Percentiles rank a stretch among this genome's conserved stretches.
Evolutionary conservation across 371 early-diverging fungal genomes (phyloP).

Genomic region (Mortierella polycephala): DNA sequence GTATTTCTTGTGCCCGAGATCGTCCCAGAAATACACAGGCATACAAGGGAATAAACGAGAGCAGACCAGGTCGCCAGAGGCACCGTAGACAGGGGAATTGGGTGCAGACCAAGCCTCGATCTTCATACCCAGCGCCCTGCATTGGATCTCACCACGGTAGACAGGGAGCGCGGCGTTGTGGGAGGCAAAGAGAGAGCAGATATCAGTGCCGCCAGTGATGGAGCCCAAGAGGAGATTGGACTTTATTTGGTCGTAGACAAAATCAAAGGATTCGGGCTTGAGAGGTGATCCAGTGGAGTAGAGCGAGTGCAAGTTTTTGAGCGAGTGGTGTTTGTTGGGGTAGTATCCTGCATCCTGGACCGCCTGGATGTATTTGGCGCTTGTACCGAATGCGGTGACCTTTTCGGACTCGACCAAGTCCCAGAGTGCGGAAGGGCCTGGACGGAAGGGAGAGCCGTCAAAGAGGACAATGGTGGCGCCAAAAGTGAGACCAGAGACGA

Average conservation of each 20-base stretch:
- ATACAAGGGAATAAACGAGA: constrained; percentile 94
- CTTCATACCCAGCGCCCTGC: constrained; percentile 92
- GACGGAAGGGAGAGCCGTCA: constrained; percentile 96
- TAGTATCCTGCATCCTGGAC: constrained; percentile 78
- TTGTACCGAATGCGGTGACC: constrained; percentile 93
- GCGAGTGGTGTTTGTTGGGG: constrained; percentile 59
- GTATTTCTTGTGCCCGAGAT: constrained; percentile 79
- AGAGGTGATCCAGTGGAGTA: constrained; percentile 97
- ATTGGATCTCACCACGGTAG: constrained; percentile 95
- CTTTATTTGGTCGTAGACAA: constrained; percentile 87
- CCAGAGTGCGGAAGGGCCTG: constrained; percentile 82
- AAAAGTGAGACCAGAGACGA: constrained; percentile 81
- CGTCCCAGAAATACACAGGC: constrained; percentile 96
- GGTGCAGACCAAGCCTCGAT: constrained; percentile 89
- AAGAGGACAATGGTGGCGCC: constrained; percentile 89
- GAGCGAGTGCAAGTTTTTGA: constrained; percentile 78
- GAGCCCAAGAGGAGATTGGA: constrained; percentile 86
- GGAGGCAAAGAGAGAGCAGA: constrained; percentile 94
- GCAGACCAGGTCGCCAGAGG: constrained; percentile 93
- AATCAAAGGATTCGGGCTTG: constrained; percentile 91
- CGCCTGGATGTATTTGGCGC: constrained; percentile 95
- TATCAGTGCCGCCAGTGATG: constrained; percentile 98
- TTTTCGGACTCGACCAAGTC: constrained; percentile 78
- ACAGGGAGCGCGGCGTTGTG: constrained; percentile 89
- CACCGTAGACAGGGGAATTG: constrained; percentile 77